Conservation (phyloP, 345 rosid genomes). For the Durio zibethinus region DNA sequence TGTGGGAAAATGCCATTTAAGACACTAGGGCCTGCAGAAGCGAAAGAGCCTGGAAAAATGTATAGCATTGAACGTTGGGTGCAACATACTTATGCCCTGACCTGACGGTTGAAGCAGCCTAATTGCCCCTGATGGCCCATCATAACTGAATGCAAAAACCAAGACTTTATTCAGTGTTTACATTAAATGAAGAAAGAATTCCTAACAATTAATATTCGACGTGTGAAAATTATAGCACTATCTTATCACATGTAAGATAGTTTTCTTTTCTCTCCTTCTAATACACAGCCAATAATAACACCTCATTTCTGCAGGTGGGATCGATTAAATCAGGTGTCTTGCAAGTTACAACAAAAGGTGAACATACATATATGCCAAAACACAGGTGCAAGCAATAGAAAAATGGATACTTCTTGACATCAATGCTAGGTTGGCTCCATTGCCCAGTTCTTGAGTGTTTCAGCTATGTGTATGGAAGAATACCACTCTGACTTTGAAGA, state of each 20-base stretch:
- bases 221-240: neutral
- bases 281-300: neutral
- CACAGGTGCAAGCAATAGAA: neutral
- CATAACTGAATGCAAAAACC: too few species aligned
- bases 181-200: too few species aligned
- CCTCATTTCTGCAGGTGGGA: neutral
- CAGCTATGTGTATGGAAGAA: neutral
- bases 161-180: too few species aligned
- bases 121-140: too few species aligned
- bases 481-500: neutral
- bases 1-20: neutral
- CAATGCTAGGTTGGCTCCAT: neutral
- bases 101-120: too few species aligned
- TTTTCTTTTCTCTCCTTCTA: neutral
- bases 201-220: too few species aligned
- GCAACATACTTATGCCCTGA: neutral
- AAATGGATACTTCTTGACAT: neutral
- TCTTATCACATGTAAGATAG: neutral
- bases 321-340: neutral
- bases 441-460: neutral
- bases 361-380: neutral
- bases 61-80: too few species aligned
- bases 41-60: neutral
- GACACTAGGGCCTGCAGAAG: neutral
- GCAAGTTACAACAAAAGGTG: neutral